Evolutionary conservation across 1,284 basidiomycete species (phyloP).

Genomic region (Peniophora sp.): DNA sequence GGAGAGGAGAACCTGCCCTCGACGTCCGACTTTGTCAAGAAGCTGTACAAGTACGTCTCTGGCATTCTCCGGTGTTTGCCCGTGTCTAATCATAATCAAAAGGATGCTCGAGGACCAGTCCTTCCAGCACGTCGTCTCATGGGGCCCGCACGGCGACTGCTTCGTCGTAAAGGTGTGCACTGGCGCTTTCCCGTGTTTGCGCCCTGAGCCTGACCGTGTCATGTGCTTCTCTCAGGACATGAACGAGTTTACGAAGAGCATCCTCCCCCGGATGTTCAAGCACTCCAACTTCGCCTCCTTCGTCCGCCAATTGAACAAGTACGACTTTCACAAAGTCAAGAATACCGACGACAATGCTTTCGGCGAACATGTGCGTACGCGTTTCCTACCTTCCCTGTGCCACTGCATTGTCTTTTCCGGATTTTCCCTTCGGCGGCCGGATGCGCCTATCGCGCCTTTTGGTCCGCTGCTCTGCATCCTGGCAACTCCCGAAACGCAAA

Average conservation of each 20-base stretch:
- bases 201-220: neutral
- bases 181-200: neutral
- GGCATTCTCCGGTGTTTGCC: slow-evolving; percentile 2
- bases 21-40: slow-evolving; percentile 91
- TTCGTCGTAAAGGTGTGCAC: slow-evolving; percentile 76
- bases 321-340: slow-evolving; percentile 96
- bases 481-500: too few species aligned
- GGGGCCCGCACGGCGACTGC: slow-evolving; percentile 82
- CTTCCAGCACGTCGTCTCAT: slow-evolving; percentile 74
- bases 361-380: slow-evolving; percentile 59
- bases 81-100: slow-evolving; percentile 6
- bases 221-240: slow-evolving; percentile 60
- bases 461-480: too few species aligned
- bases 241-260: slow-evolving; percentile 94
- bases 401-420: neutral
- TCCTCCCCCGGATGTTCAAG: slow-evolving; percentile 92
- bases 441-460: too few species aligned
- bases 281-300: slow-evolving; percentile 96
- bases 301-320: slow-evolving; percentile 95
- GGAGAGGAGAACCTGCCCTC: slow-evolving; percentile 60
- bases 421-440: too few species aligned
- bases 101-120: slow-evolving; percentile 85
- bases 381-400: neutral
- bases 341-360: slow-evolving; percentile 74
- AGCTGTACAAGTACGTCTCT: slow-evolving; percentile 76